Evolutionary conservation across 768 basidiomycete genomes (phyloP).

Genomic region (Russula olivacea): DNA sequence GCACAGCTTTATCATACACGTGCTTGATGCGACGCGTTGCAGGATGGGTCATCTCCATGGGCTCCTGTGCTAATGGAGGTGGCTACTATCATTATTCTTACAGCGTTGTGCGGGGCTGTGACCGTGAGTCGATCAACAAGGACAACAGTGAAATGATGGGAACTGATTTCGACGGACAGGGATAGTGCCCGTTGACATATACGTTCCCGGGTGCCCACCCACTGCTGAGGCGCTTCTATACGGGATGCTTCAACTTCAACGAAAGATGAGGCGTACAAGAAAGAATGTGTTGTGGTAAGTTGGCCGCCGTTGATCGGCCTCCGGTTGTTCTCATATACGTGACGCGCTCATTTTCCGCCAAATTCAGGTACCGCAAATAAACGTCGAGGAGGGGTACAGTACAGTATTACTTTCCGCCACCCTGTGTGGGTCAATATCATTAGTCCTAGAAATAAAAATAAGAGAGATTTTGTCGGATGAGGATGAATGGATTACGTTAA

Average conservation of each 20-base stretch:
- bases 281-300: conserved; percentile 81
- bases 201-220: conserved; percentile 92
- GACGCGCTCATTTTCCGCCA: neutral
- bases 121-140: conserved; percentile 53
- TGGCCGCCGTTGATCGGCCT: conserved; percentile 6
- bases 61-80: conserved; percentile 97
- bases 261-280: conserved; percentile 88
- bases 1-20: neutral
- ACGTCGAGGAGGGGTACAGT: neutral
- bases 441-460: neutral
- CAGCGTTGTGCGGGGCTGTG: conserved; percentile 96
- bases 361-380: conserved; percentile 47
- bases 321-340: neutral
- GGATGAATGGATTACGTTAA: neutral
- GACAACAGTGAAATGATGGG: conserved; percentile 14
- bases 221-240: conserved; percentile 97
- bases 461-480: neutral
- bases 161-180: conserved; percentile 38
- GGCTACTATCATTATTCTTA: conserved; percentile 99
- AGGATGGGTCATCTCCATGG: conserved; percentile 99
- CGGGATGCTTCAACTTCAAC: conserved; percentile 93
- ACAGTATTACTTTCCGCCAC: neutral
- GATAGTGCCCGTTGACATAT: conserved; percentile 97
- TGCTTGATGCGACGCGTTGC: conserved; percentile 1
- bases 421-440: too few species aligned